A percentile compares a stretch with the other conserved stretches of the same genome.
Evolutionary conservation across 805 yeast species (phyloP).

Genomic region (Starmerella roubikii): DNA sequence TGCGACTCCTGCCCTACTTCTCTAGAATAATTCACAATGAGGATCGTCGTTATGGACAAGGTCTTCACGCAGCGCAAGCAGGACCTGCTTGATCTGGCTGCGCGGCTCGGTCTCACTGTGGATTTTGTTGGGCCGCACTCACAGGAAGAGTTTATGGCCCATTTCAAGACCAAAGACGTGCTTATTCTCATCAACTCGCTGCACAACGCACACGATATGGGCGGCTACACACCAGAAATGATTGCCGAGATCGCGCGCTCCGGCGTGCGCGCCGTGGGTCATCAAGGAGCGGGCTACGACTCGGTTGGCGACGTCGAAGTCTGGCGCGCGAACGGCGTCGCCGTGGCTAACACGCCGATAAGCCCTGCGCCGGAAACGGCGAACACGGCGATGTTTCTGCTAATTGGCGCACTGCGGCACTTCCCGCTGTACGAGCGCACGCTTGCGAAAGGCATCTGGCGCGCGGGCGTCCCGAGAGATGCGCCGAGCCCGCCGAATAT

Average conservation of each 20-base stretch:
- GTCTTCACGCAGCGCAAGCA: too few relatives aligned
- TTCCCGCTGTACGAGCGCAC: slow-evolving; percentile 30
- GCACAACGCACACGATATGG: slow-evolving; percentile 16
- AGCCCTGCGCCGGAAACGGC: slow-evolving; percentile 45
- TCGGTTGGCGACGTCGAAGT: slow-evolving; percentile 34
- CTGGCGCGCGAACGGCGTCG: slow-evolving; percentile 32
- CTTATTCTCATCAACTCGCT: slow-evolving; percentile 18
- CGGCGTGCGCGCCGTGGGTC: slow-evolving; percentile 29
- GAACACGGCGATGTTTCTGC: slow-evolving; percentile 37
- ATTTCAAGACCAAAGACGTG: slow-evolving; percentile 12
- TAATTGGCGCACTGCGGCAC: slow-evolving; percentile 40
- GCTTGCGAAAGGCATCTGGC: slow-evolving; percentile 37
- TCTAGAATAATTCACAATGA: too few relatives aligned
- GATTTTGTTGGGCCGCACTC: slow-evolving; percentile 9
- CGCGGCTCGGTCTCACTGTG: slow-evolving; percentile 2
- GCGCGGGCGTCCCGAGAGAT: slow-evolving; percentile 19
- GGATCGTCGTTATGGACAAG: too few relatives aligned
- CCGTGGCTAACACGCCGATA: slow-evolving; percentile 39
- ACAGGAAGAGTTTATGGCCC: slow-evolving; percentile 14
- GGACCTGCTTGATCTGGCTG: too few relatives aligned
- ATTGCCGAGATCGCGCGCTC: slow-evolving; percentile 11
- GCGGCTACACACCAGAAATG: slow-evolving; percentile 17
- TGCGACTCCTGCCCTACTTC: too few relatives aligned
- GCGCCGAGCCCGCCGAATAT: slow-evolving; percentile 33
- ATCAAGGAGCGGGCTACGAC: slow-evolving; percentile 51